Evolutionary conservation across 1,139 yeast species (phyloP), one percentile per base, ranked within the genome.

Genomic region (Magnusiomyces ingens): DNA sequence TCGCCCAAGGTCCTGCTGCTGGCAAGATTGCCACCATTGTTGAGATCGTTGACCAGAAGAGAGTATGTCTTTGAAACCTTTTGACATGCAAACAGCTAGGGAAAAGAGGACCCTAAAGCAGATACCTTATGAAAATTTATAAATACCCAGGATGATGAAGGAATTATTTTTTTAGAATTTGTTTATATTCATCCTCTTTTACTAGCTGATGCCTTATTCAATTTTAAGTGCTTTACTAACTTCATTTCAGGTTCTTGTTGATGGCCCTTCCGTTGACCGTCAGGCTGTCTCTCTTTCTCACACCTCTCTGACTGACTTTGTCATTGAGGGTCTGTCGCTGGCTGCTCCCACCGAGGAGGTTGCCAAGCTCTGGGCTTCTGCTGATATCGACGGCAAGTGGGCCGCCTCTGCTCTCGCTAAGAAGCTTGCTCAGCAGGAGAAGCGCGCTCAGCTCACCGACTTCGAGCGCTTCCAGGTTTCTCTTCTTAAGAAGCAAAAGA

Each of bases 381-480:
- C 95, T 68, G 94, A 84, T 67, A 80, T 93, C 67, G 85, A 83
- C 68, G 80, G 83, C 72, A 87, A 91, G 78, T 93, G 98, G 98
- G 83, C 86, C 67, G 80, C 86, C 69, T 80, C 98, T 65, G 74
- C 95, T 57, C 90, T 97, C 97, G 97, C 98, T 72, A 88, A 93
- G 87, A 90, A 89, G 82, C 85, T 93, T 72, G 96, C 95, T 72
- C 85, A 87, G 76, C 89, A 86, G 77, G 84, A 86, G 77, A 89
- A 84, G 77, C 88, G 99, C 83, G 77, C 94, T 70, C 79, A 85
- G 73, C 85, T 94, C 75, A 74, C 93, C 68, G 99, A 93, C 79
- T 93, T 93, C 72, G 97, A 93, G 82, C 91, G 99, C 85, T 93
- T 93, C 97, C 97, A 93, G 83, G 99, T 91, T 69, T 75, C 87